Base-by-base conservation (phyloP, 2,329 filamentous ascomycete genomes). In the Lachnellula willkommii region DNA sequence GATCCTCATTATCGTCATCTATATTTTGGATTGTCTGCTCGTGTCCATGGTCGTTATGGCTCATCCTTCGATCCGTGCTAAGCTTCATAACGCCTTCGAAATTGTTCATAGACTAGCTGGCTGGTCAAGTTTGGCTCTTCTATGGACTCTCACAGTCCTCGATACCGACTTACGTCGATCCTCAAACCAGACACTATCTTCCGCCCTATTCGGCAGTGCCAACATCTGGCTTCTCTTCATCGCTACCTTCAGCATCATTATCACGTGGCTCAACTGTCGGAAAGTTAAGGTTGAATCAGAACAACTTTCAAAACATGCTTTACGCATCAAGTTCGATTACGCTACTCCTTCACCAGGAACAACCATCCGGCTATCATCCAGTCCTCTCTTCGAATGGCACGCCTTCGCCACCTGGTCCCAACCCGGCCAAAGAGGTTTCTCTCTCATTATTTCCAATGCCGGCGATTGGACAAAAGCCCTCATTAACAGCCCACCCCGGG, bases 321-420 rank as follows among this genome's bases (percentile, higher is more conserved):
- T 89, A 36, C 82, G 85, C 45, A 79, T 94, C 24, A 81, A 87
- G 67, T 88, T 91, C 65, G 75, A 77, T 66, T 84, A 88, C 71
- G 78, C 80, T 17, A 76, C 79, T 24, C 81, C 83, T 9, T 76
- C 79, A 52, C 76, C 79, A 55, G 77, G 81, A 60, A 77, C 79
- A 56, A 78, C 78, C 47, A 75, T 82, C 53, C 81, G 85, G 39
- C 72, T 90, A 22, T 81, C 86, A 3, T 78, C 79, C 53, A 75
- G 77, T 11, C 87, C 87, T 0, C 74, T 90, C 39, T 72, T 78
- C 9, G 88, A 91, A 70, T 89, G 86, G 78, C 88, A 91, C 72
- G 81, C 84, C 0, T 91, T 91, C 66, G 88, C 88, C 46, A 85
- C 85, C 2, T 88, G 91, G 58, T 84, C 87, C 1, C 78, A 82